Percentiles rank a stretch among this genome's conserved stretches.
Evolutionary conservation across 805 yeast species (phyloP).

Genomic region (Candida quercuum): DNA sequence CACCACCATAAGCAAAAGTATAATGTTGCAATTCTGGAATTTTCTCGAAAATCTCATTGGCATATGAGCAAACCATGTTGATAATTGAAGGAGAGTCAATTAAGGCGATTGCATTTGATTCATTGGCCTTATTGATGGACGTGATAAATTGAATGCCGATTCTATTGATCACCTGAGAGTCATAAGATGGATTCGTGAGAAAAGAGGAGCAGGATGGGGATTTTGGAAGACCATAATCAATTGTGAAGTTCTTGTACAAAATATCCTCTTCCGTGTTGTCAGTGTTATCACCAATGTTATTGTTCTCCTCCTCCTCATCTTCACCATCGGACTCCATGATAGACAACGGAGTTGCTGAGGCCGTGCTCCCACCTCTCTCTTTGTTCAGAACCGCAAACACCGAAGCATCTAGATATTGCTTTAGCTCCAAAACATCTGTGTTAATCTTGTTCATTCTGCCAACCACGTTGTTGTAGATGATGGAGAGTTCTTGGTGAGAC

Average conservation of each 20-base stretch:
- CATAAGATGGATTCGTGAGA: not conserved
- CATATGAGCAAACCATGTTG: slow-evolving; percentile 12
- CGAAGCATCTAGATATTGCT: slow-evolving; percentile 3
- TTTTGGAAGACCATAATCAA: slow-evolving; percentile 4
- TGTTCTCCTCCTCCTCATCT: slow-evolving; percentile 2
- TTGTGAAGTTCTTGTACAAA: slow-evolving; percentile 7
- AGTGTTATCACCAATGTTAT: not conserved
- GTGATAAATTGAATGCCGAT: slow-evolving; percentile 8
- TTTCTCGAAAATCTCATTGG: slow-evolving; percentile 9
- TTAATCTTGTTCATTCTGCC: slow-evolving; percentile 3
- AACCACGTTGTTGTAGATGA: slow-evolving; percentile 3
- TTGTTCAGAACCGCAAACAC: slow-evolving; percentile 2
- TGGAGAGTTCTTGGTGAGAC: slow-evolving; percentile 5
- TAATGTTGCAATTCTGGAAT: slow-evolving; percentile 10
- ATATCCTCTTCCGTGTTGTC: not conserved
- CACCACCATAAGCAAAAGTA: slow-evolving; percentile 13
- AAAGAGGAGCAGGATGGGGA: not conserved
- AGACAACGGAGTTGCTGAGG: not conserved
- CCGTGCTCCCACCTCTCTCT: not conserved
- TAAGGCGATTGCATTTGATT: not conserved
- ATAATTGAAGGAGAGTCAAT: slow-evolving; percentile 9
- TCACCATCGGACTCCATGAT: not conserved
- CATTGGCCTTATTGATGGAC: slow-evolving; percentile 6
- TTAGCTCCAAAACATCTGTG: slow-evolving; percentile 3
- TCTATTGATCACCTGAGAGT: slow-evolving; percentile 7